Evolutionary conservation across 1,284 basidiomycete species (phyloP).

Genomic region (Boletus semigastroideus): DNA sequence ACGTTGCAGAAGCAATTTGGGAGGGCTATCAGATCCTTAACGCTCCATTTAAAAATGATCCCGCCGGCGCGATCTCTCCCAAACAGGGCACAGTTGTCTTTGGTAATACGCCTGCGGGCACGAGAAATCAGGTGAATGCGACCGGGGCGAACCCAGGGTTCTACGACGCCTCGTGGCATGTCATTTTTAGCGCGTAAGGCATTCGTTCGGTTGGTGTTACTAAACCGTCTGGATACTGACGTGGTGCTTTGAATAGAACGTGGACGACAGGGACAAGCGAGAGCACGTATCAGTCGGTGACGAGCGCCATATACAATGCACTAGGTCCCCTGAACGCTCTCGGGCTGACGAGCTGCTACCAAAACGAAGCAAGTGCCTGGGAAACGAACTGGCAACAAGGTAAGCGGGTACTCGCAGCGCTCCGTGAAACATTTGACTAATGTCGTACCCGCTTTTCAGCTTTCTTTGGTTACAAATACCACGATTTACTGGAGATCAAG

Average conservation of each 20-base stretch:
- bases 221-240: background rate
- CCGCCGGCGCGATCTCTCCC: background rate
- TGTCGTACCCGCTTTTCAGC: background rate
- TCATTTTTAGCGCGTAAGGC: background rate
- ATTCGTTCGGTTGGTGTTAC: background rate
- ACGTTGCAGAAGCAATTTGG: slow-evolving; percentile 1
- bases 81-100: background rate
- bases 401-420: background rate
- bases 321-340: background rate
- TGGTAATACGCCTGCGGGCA: background rate
- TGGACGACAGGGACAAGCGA: background rate
- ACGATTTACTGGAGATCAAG: background rate
- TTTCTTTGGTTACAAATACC: slow-evolving; percentile 9
- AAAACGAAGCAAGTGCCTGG: slow-evolving; percentile 5
- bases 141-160: slow-evolving; percentile 3
- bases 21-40: background rate
- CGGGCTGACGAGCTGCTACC: slow-evolving; percentile 2
- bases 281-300: background rate
- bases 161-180: slow-evolving; percentile 5
- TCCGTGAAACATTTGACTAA: background rate
- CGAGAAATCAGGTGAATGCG: background rate
- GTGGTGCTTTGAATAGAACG: background rate
- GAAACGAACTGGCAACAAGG: slow-evolving; percentile 6
- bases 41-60: background rate
- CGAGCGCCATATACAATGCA: background rate